Evolutionary conservation across 768 basidiomycete genomes (phyloP), one percentile per base, ranked within the genome.

Genomic region (Mycena indigotica): DNA sequence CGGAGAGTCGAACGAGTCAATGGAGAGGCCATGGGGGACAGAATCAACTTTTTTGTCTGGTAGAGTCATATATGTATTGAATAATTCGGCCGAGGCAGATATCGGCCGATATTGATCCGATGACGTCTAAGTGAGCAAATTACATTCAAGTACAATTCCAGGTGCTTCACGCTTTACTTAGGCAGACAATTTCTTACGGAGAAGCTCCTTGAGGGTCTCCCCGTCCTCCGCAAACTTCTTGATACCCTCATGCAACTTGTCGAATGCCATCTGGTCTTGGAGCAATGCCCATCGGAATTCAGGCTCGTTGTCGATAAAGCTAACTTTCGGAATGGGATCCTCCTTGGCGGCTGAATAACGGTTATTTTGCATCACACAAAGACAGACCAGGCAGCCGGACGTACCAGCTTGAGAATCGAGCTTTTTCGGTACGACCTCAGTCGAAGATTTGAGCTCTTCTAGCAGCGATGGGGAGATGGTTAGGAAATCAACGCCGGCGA

Each of bases 171-270:
- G n/a, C n/a, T 44, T 44, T 49, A 10, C 53, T 76, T 68, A 83
- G 38, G 82, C 84, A 38, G 74, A 71, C 55, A 92, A 69, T 73
- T 88, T 91, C 75, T 85, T 63, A 74, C 81, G 86, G 72, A 99
- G 80, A 63, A 92, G 71, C 13, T 75, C 73, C 83, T 96, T 97
- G 77, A 99, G 87, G 3, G 91, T 85, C 70, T 86, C 83, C 56
- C 93, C 94, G 69, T 98, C 97, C 79, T 91, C 94, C 50, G 94
- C 95, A 71, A 99, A 99, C 77, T 96, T 97, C 80, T 87, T 88
- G 81, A 99, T 97, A 67, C 97, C 97, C 78, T 98, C 93, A 74
- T 97, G 93, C 54, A 98, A 82, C 81, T 98, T 98, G 74, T 98
- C 96, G 71, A 94, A 96, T n/a, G 96, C 95, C 95, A 98, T 97